Base-by-base conservation (phyloP, 225 moss, liverwort and hornwort species). In the Sphagnum contortum region DNA sequence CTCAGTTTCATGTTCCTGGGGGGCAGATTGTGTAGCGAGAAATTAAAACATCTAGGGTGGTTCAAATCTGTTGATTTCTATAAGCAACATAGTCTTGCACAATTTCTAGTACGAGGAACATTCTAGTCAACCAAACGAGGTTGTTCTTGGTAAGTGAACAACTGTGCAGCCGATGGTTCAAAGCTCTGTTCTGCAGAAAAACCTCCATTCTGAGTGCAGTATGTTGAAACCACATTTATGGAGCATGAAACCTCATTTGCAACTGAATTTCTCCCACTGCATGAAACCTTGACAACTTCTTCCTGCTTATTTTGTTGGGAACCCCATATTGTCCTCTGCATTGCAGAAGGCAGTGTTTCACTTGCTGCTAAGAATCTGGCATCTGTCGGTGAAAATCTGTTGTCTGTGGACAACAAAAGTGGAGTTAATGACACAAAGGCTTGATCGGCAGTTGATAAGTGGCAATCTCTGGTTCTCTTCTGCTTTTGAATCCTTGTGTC, bases 71-170 rank as follows among this genome's bases (percentile, higher is more conserved):
- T 29, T 29, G 29, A 29, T 29, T 29, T 29, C 0, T 29, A 29
- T 29, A 29, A 29, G 29, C 29, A 29, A 29, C 29, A 29, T 29
- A 29, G 29, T n/a, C n/a, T n/a, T n/a, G 1, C 29, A 29, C 29
- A 29, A 29, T 29, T 29, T 29, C 29, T 29, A 29, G 29, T 29
- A 29, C 29, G 1, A 29, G 29, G 29, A 29, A 29, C 0, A 1
- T 29, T 29, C 29, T 71, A 93, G 70, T 90, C 93, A 67, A 87
- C 90, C 48, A 94, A 69, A 63, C 90, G 87, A 9, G 94, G 89
- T 73, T 94, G 94, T 74, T 94, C 94, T 56, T 94, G 90, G 59
- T 85, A 94, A 4, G 90, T 94, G 72, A 94, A 94, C 79, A 94
- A 71, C 79, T 94, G 94, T 50, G 94, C 89, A 7, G 88, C 94